A percentile compares a stretch with the other conserved stretches of the same genome.
Conservation (phyloP, 2,329 filamentous ascomycete genomes). For the Colletotrichum sp. region DNA sequence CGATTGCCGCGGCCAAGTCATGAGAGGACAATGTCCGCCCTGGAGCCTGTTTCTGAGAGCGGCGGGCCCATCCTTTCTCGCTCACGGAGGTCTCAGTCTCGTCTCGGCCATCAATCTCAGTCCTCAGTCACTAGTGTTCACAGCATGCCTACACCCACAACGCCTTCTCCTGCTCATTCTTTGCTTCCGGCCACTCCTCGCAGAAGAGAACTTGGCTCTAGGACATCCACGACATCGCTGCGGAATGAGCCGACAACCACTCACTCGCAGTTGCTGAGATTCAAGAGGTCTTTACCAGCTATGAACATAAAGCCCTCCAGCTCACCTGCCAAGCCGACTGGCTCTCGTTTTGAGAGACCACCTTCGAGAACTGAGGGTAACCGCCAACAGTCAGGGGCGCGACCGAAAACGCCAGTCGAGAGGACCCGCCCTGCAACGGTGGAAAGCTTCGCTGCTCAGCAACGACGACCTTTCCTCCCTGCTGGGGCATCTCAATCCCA, state of each 20-base stretch:
- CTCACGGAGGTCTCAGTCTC: slow-evolving; percentile 67
- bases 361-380: slow-evolving; percentile 60
- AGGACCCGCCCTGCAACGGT: slow-evolving; percentile 50
- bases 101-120: slow-evolving; percentile 71
- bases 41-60: slow-evolving; percentile 94
- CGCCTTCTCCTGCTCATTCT: slow-evolving; percentile 58
- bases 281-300: slow-evolving; percentile 69
- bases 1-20: slow-evolving; percentile 81
- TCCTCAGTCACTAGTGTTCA: slow-evolving; percentile 70
- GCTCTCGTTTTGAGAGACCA: slow-evolving; percentile 59
- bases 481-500: slow-evolving; percentile 75
- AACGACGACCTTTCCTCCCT: slow-evolving; percentile 77
- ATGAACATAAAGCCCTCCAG: slow-evolving; percentile 51
- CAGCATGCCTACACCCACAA: slow-evolving; percentile 66
- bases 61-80: slow-evolving; percentile 70
- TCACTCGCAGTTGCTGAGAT: slow-evolving; percentile 66
- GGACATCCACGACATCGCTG: slow-evolving; percentile 58
- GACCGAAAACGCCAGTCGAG: slow-evolving; percentile 77
- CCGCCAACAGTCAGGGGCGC: slow-evolving; percentile 56
- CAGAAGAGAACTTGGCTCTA: slow-evolving; percentile 62
- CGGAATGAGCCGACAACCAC: slow-evolving; percentile 69
- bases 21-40: slow-evolving; percentile 67
- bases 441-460: slow-evolving; percentile 58
- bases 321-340: slow-evolving; percentile 54
- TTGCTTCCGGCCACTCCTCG: slow-evolving; percentile 64